Evolutionary conservation across 2,329 filamentous ascomycete species (phyloP).

Genomic region (Aspergillus melleus): DNA sequence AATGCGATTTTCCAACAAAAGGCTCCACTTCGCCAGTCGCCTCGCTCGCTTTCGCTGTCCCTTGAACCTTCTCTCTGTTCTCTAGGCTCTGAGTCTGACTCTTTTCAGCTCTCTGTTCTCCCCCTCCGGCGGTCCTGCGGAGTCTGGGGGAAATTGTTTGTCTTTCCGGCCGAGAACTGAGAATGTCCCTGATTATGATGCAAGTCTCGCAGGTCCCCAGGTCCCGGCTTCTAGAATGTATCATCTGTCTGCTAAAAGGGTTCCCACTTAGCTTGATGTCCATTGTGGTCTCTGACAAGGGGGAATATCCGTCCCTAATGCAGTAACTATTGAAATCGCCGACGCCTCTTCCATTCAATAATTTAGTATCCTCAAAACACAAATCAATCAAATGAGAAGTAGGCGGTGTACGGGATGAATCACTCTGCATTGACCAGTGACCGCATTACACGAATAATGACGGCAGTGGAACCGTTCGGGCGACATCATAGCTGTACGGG

Average conservation of each 20-base stretch:
- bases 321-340: not conserved
- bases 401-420: slow-evolving; percentile 3
- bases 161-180: not conserved
- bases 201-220: not conserved
- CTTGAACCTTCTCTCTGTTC: no score
- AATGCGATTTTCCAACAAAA: no score
- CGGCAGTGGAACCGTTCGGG: not conserved
- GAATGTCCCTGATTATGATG: no score
- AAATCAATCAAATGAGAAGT: not conserved
- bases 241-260: not conserved
- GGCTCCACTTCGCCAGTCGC: no score
- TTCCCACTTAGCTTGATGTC: not conserved
- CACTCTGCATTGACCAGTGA: not conserved
- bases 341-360: not conserved
- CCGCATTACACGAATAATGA: slow-evolving; percentile 1
- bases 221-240: not conserved
- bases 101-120: not conserved
- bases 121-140: slow-evolving; percentile 1
- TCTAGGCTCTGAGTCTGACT: slow-evolving; percentile 3
- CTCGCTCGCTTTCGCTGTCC: no score
- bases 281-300: not conserved
- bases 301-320: not conserved
- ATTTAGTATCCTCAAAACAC: not conserved
- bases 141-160: slow-evolving; percentile 1
- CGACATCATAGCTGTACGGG: not conserved